Evolutionary conservation across 106 monocot species (phyloP).

Genomic region (Xerophyta viscosa): DNA sequence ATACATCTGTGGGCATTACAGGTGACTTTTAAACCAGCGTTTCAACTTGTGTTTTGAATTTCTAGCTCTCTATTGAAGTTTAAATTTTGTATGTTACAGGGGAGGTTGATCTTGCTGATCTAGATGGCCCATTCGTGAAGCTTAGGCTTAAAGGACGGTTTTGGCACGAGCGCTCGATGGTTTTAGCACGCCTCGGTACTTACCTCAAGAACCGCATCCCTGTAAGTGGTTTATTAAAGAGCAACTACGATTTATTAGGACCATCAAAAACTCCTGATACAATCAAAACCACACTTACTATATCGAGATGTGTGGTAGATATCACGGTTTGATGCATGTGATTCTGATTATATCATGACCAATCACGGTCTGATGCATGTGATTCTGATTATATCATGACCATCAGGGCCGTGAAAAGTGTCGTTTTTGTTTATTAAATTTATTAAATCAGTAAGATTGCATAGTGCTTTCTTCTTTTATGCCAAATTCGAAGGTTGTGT

Average conservation of each 20-base stretch:
- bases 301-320: too few relatives aligned
- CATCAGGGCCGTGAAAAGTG: too few relatives aligned
- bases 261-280: too few relatives aligned
- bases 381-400: constrained; percentile 1
- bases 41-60: neutral
- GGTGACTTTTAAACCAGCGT: constrained; percentile 12
- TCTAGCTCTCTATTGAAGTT: too few relatives aligned
- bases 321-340: neutral
- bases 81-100: constrained; percentile 32
- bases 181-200: constrained; percentile 56
- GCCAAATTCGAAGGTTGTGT: too few relatives aligned
- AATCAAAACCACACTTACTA: too few relatives aligned
- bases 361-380: too few relatives aligned
- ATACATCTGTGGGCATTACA: constrained; percentile 50
- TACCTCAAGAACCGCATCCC: constrained; percentile 86
- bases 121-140: constrained; percentile 88
- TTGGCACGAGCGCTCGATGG: constrained; percentile 64
- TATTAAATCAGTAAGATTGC: too few relatives aligned
- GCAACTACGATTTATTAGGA: too few relatives aligned
- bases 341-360: neutral
- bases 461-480: too few relatives aligned
- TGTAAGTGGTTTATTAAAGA: constrained; percentile 28
- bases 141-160: constrained; percentile 70
- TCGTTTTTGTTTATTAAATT: too few relatives aligned
- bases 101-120: constrained; percentile 65